Conservation (phyloP, 1,284 basidiomycete species). For the Leccinum pallidistipes region DNA sequence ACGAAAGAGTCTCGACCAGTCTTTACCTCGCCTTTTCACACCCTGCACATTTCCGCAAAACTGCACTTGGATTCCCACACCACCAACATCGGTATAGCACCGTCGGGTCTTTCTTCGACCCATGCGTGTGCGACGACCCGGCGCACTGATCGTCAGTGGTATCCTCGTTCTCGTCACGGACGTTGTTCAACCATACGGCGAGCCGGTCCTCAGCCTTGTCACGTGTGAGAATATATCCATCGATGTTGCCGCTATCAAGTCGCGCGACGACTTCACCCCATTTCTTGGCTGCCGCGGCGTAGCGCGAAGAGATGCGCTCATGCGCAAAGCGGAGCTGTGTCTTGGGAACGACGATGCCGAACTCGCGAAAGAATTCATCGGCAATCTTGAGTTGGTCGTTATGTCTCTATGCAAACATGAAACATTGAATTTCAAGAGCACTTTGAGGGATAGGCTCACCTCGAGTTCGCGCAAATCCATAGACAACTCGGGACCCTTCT, state of each 20-base stretch:
- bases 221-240: slow-evolving; percentile 24
- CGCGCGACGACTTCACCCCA: slow-evolving; percentile 43
- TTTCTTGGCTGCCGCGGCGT: slow-evolving; percentile 43
- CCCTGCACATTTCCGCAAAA: slow-evolving; percentile 49
- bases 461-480: slow-evolving; percentile 47
- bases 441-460: slow-evolving; percentile 29
- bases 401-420: slow-evolving; percentile 33
- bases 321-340: slow-evolving; percentile 51
- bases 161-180: slow-evolving; percentile 42
- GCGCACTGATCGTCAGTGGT: slow-evolving; percentile 27
- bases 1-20: neutral
- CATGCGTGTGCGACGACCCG: slow-evolving; percentile 34
- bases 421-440: neutral
- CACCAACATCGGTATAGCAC: slow-evolving; percentile 53
- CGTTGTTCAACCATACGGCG: slow-evolving; percentile 50
- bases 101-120: slow-evolving; percentile 36
- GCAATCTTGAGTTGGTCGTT: slow-evolving; percentile 45
- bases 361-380: slow-evolving; percentile 45
- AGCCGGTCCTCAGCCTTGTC: slow-evolving; percentile 51
- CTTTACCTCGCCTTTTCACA: slow-evolving; percentile 45
- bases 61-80: slow-evolving; percentile 59
- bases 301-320: slow-evolving; percentile 44
- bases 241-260: slow-evolving; percentile 32
- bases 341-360: slow-evolving; percentile 42
- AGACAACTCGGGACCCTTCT: slow-evolving; percentile 49